Evolutionary conservation across 2,329 filamentous ascomycete species (phyloP), one percentile per base, ranked within the genome.

Genomic region (Fusarium falciforme): DNA sequence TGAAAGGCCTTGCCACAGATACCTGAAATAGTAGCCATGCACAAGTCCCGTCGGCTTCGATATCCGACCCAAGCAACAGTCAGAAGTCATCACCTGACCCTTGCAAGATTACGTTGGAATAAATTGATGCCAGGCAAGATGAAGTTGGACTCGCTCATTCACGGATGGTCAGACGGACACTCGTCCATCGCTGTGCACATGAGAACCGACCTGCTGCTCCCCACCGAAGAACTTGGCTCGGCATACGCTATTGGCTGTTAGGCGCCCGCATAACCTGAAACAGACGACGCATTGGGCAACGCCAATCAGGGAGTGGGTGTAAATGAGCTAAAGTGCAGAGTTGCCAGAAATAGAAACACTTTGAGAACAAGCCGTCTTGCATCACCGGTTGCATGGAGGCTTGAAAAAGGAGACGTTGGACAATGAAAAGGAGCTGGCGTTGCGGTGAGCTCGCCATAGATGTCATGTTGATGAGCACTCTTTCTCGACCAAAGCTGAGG

Each of bases 261-360:
- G 72, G 67, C 76, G 78, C 76, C 75, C 71, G 77, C 80, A 81
- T 77, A 79, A 80, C 76, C 80, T 82, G 80, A 82, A 82, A 82
- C 80, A 79, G 74, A 81, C 79, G 78, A 82, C 67, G 76, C 67
- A 68, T 69, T 70, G 63, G 65, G 59, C 52, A 68, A 67, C 52
- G 44, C 78, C 76, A 80, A 79, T 79, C 71, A 79, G 52, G 29
- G 49, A 27, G 35, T 58, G 65, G 33, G 22, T 65, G 66, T 63
- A 40, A 66, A 52, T 65, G 65, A 64, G 40, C 36, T 59, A 57
- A 62, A 54, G 52, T 59, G 38, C 49, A 52, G 54, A 62, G 57
- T 58, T 20, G 29, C 71, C 64, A 78, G 76, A 77, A 78, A 79
- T 80, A 78, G 76, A 76, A 78, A 68, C 59, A 42, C 31, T 60